These are phyloP conservation scores for Salisapilia sapeloensis DNA, from an alignment of 352 stramenopile genomes.

Conservation along the genomic window DNA sequence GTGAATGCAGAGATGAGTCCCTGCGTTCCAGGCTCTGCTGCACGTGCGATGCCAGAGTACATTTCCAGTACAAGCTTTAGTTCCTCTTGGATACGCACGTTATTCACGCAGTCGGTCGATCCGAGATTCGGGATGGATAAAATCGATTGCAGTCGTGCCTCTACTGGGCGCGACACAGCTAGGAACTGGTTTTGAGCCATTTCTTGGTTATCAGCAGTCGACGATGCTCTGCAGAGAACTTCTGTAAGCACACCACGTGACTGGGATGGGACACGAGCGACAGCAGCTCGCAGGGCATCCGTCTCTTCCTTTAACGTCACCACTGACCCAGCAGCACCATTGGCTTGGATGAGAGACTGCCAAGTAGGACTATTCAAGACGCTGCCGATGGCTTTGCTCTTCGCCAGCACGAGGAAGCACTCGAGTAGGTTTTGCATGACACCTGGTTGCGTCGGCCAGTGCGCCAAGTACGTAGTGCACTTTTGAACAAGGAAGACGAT, in stretches of 20 bases:
- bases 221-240: slow-evolving; percentile 52
- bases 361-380: slow-evolving; percentile 40
- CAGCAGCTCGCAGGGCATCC: slow-evolving; percentile 19
- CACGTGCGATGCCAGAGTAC: slow-evolving; percentile 59
- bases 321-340: slow-evolving; percentile 40
- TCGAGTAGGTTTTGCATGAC: slow-evolving; percentile 76
- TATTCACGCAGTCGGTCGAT: slow-evolving; percentile 39
- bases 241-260: slow-evolving; percentile 48
- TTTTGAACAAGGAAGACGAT: slow-evolving; percentile 59
- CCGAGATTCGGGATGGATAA: slow-evolving; percentile 35
- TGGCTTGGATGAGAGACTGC: slow-evolving; percentile 55
- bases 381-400: slow-evolving; percentile 34
- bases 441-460: slow-evolving; percentile 68
- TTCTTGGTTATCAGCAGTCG: slow-evolving; percentile 26
- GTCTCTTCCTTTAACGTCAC: slow-evolving; percentile 7
- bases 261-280: slow-evolving; percentile 34
- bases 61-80: slow-evolving; percentile 63
- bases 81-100: slow-evolving; percentile 49
- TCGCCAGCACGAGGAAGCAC: slow-evolving; percentile 49
- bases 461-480: slow-evolving; percentile 44
- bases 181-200: slow-evolving; percentile 33
- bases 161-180: slow-evolving; percentile 25
- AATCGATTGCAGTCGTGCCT: slow-evolving; percentile 27
- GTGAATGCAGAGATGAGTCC: slow-evolving; percentile 41
- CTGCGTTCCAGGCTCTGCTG: slow-evolving; percentile 43